phyloP scores from a whole-genome alignment of 495 filamentous ascomycete species.

The Sabuloglossum arenarium region DNA sequence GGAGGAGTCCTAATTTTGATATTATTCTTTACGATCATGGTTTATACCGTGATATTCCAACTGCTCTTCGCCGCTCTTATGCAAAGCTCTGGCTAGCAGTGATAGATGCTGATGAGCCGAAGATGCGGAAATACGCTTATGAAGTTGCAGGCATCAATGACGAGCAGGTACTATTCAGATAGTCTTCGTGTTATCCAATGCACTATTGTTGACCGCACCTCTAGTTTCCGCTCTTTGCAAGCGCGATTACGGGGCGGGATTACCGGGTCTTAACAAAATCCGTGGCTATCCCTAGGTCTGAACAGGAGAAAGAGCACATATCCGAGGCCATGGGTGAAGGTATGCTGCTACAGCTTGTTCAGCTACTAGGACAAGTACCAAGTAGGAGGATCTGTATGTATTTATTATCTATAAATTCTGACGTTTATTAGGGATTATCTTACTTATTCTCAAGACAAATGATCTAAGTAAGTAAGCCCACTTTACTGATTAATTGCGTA shows the following conservation, averaged over 20 bases:
- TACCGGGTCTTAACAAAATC: conserved; percentile 47
- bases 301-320: conserved; percentile 62
- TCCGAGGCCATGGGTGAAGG: conserved; percentile 67
- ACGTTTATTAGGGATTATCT: conserved; percentile 39
- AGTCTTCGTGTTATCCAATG: background rate
- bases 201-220: background rate
- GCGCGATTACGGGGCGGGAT: conserved; percentile 89
- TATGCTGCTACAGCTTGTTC: conserved; percentile 68
- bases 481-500: conserved; percentile 4
- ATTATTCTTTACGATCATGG: conserved; percentile 98
- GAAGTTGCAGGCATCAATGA: conserved; percentile 80
- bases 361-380: conserved; percentile 74
- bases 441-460: conserved; percentile 95
- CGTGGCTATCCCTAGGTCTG: conserved; percentile 36
- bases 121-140: conserved; percentile 72
- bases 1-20: conserved; percentile 66
- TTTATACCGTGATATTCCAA: conserved; percentile 81
- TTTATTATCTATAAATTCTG: background rate
- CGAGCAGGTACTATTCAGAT: conserved; percentile 29
- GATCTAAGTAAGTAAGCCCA: conserved; percentile 47
- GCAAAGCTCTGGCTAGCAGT: conserved; percentile 97
- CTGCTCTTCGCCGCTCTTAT: conserved; percentile 58
- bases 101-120: conserved; percentile 60
- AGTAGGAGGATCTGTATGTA: conserved; percentile 5
- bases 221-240: conserved; percentile 76